Conservation (phyloP, 805 yeast genomes). For the Hanseniaspora opuntiae region DNA sequence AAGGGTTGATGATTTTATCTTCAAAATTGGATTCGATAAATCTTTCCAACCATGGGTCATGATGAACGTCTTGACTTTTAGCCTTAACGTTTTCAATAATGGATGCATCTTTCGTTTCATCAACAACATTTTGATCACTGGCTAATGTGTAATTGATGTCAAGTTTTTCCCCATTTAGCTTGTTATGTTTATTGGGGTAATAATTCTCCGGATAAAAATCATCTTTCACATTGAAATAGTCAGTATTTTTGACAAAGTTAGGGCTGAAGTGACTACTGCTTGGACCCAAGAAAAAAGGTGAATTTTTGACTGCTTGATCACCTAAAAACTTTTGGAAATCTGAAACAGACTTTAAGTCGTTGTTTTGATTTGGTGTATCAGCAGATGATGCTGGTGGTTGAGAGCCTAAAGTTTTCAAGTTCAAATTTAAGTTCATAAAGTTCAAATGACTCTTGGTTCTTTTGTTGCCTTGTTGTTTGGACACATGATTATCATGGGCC, state of each 20-base stretch:
- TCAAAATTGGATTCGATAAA: constrained; percentile 57
- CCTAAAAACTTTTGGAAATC: constrained; percentile 10
- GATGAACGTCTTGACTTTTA: constrained; percentile 10
- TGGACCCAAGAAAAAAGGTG: background rate
- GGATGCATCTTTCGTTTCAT: background rate
- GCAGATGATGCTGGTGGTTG: background rate
- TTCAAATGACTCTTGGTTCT: constrained; percentile 8
- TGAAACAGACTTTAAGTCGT: background rate
- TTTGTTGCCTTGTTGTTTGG: background rate
- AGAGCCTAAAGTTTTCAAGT: background rate
- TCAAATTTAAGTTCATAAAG: constrained; percentile 8
- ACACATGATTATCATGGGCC: background rate
- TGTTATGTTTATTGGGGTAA: background rate
- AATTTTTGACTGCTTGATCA: constrained; percentile 10
- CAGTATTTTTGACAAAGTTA: background rate
- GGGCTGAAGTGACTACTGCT: constrained; percentile 1
- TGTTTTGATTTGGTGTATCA: background rate
- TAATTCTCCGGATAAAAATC: constrained; percentile 10
- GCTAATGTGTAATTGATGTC: background rate
- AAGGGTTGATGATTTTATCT: constrained; percentile 35
- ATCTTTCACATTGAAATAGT: constrained; percentile 9
- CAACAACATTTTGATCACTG: background rate
- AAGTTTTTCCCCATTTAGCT: background rate
- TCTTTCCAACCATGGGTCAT: constrained; percentile 47
- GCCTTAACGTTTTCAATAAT: background rate